Evolutionary conservation across 2,329 filamentous ascomycete genomes (phyloP), one percentile per base, ranked within the genome.

Genomic region (Claviceps pazoutovae): DNA sequence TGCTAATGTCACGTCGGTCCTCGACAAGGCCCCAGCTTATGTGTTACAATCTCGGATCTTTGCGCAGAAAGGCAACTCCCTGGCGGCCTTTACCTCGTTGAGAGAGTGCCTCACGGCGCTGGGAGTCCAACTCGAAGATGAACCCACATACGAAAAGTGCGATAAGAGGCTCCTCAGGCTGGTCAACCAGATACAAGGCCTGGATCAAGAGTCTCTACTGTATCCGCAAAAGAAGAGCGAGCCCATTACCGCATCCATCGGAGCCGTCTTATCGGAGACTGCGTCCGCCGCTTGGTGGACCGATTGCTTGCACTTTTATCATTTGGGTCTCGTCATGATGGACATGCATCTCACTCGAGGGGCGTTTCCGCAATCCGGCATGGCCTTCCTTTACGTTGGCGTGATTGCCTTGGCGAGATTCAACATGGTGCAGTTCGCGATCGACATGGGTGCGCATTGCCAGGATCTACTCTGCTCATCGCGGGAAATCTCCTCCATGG

Each of bases 11-110:
- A 82, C 77, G 57, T 82, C 82, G 17, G 70, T 86, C 0, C 76
- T 86, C 5, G 89, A 95, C 65, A 93, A 88, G 68, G 86, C 87
- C 1, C 83, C 86, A 8, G 87, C 88, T 0, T 94, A 84, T 70
- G 84, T 95, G 42, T 71, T 96, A 38, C 83, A 88, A 62, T 89
- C 87, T 5, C 80, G 88, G 48, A 84, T 95, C 46, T 80, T 83
- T 59, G 80, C 85, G 1, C 82, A 90, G 60, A 76, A 77, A 51
- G 88, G 89, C 1, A 80, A 95, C 56, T 80, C 82, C 30, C 68
- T 74, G 21, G 76, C 76, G 4, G 86, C 89, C 0, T 80, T 95
- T 58, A 68, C 75, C 36, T 79, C 80, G 1, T 71, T 96, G 23
- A 83, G 83, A 60, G 76, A 82, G 46, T 89, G 86, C 55, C 70